Base-by-base conservation (phyloP, 2,329 filamentous ascomycete genomes). In the Helotiales sp. region DNA sequence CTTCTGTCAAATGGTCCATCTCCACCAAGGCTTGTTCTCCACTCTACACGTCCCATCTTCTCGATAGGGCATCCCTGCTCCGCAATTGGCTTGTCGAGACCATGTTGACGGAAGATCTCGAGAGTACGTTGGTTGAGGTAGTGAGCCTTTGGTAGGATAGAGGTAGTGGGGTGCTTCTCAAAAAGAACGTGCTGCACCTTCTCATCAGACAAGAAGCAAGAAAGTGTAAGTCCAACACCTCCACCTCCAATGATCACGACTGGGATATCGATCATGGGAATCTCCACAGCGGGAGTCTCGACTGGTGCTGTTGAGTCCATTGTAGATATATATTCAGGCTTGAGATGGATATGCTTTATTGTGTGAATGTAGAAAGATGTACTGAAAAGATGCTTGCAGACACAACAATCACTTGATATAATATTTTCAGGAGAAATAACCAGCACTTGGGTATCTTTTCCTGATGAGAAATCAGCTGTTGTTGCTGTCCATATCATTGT, bases 181-280 rank as follows among this genome's bases (percentile, higher is more conserved):
- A 59, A 56, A 4, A 63, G 54, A 12, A 63, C 29, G 33, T 64
- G 62, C 12, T 59, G 36, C 9, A 65, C 38, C 8, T 52, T 46
- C 29, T 54, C 54, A 17, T 63, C 36, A 8, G 61, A 64, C 5
- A 65, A 42, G 31, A 65, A 61, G 47, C 10, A 22, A n/a, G 63
- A 65, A n/a, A 61, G 29, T 15, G 57, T 61, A 4, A 65, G 36
- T 2, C 63, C 63, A 38, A 58, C 34, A 15, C 34, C 22, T 22
- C 51, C 51, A 2, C 51, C 51, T 27, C 51, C 51, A 44, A 53
- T 31, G n/a, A 53, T 44, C 25, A 42, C 51, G 7, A 53, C 51
- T 8, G 51, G 51, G 46, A 48, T 33, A 48, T 48, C 27, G 46
- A 42, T 42, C n/a, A n/a, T n/a, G n/a, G n/a, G n/a, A n/a, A n/a